These are phyloP conservation scores for Eucalyptus erythrocorys DNA, from an alignment of 345 rosid genomes.

Conservation along the genomic window DNA sequence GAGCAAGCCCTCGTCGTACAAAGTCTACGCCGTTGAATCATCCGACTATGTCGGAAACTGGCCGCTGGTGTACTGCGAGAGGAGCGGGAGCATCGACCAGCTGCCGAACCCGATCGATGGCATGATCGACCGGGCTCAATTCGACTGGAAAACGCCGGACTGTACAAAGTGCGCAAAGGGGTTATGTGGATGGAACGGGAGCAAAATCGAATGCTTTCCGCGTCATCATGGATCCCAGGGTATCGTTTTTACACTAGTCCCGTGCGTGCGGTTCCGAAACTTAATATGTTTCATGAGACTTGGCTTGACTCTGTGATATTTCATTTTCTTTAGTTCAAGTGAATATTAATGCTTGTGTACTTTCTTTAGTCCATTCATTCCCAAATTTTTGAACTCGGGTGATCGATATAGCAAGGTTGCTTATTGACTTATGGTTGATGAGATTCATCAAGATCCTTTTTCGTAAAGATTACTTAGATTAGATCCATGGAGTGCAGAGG, in stretches of 20 bases:
- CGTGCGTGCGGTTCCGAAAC: not conserved
- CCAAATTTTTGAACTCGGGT: not conserved
- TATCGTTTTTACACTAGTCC: not conserved
- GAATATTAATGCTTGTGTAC: not conserved
- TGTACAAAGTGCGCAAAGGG: not conserved
- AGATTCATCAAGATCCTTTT: not conserved
- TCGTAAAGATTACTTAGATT: not conserved
- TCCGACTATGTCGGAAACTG: not conserved
- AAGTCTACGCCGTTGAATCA: not conserved
- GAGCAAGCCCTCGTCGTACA: not conserved
- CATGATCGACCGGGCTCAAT: not conserved
- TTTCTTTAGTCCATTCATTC: not conserved
- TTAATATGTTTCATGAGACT: not conserved
- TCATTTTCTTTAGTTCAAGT: not conserved
- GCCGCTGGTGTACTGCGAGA: not conserved
- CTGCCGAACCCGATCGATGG: accelerated
- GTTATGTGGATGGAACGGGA: not conserved
- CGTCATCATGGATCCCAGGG: not conserved
- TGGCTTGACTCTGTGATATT: not conserved
- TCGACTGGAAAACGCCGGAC: not conserved
- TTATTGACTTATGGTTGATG: not conserved
- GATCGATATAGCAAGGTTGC: not conserved
- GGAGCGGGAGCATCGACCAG: not conserved
- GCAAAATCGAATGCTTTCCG: not conserved
- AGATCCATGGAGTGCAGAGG: not conserved